phyloP scores from a whole-genome alignment of 2,329 filamentous ascomycete genomes.

The Xylariaceae sp. region DNA sequence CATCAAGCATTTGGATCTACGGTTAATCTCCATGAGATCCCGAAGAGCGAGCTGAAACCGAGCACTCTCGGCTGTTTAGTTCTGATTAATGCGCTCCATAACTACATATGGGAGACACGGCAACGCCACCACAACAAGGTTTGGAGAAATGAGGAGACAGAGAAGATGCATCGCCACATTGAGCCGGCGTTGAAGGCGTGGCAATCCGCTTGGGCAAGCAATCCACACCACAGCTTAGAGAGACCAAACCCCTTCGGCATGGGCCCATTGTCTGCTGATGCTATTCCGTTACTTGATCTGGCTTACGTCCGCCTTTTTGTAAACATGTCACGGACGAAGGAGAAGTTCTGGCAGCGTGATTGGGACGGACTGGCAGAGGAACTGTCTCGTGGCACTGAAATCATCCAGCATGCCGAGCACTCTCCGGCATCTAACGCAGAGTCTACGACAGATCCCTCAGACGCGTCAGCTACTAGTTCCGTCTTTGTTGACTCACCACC shows the following conservation, averaged over 20 bases:
- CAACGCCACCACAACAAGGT: slow-evolving; percentile 86
- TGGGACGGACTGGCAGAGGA: slow-evolving; percentile 92
- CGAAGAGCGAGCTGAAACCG: slow-evolving; percentile 71
- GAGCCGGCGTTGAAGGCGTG: slow-evolving; percentile 93
- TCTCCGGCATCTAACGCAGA: slow-evolving; percentile 59
- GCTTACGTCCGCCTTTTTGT: slow-evolving; percentile 93
- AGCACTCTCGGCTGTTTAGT: slow-evolving; percentile 93
- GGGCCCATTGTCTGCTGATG: slow-evolving; percentile 85
- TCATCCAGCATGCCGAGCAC: slow-evolving; percentile 73
- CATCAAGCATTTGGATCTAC: slow-evolving; percentile 56
- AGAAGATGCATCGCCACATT: slow-evolving; percentile 94
- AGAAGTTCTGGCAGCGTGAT: slow-evolving; percentile 92
- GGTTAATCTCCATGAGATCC: slow-evolving; percentile 53
- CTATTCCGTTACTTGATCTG: slow-evolving; percentile 87
- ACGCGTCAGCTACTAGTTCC: slow-evolving; percentile 53
- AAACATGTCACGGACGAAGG: slow-evolving; percentile 88
- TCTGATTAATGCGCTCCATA: slow-evolving; percentile 92
- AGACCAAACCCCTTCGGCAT: slow-evolving; percentile 82
- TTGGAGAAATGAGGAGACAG: slow-evolving; percentile 91
- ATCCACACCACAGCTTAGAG: slow-evolving; percentile 82
- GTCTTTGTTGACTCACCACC: slow-evolving; percentile 59
- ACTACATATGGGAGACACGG: slow-evolving; percentile 97
- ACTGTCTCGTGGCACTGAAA: slow-evolving; percentile 76
- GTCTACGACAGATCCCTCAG: slow-evolving; percentile 53
- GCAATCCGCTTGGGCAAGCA: slow-evolving; percentile 90